Percentiles rank a stretch among this genome's conserved stretches.
Conservation (phyloP, 441 rosid species). For the Erysimum pusillum region DNA sequence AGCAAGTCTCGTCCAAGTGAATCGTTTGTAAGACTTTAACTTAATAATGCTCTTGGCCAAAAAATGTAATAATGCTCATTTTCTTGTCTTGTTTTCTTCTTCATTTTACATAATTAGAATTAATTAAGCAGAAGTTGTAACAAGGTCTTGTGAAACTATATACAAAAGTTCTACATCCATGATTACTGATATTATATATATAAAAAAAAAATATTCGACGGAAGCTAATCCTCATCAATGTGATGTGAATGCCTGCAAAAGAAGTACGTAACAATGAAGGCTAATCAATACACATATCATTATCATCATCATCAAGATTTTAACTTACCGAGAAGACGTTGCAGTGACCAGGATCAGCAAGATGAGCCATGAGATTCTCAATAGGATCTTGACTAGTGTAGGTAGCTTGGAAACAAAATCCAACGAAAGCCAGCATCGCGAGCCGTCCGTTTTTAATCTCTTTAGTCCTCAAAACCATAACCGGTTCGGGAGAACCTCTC, state of each 20-base stretch:
- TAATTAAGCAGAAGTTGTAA: neutral
- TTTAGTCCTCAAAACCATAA: conserved; percentile 91
- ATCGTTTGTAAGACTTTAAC: too few relatives aligned
- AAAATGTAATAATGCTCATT: too few relatives aligned
- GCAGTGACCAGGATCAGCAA: conserved; percentile 96
- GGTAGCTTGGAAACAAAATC: conserved; percentile 85
- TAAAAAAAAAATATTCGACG: neutral
- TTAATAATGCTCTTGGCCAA: too few relatives aligned
- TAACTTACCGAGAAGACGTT: conserved; percentile 80
- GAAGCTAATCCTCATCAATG: conserved; percentile 41
- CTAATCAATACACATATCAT: neutral
- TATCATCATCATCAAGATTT: neutral
- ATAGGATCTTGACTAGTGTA: conserved; percentile 78
- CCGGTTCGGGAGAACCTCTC: conserved; percentile 91
- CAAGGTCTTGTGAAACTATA: neutral
- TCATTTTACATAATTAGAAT: neutral
- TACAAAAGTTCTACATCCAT: conserved; percentile 20
- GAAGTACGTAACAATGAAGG: conserved; percentile 18
- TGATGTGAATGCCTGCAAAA: conserved; percentile 74
- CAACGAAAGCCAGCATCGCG: conserved; percentile 94
- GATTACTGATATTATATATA: conserved; percentile 1
- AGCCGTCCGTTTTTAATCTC: conserved; percentile 92
- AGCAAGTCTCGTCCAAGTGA: too few relatives aligned
- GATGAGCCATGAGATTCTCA: conserved; percentile 80
- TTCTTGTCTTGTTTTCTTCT: too few relatives aligned